Base-by-base conservation (phyloP, 2,329 filamentous ascomycete species). In the Chrysosporium keratinophilum region DNA sequence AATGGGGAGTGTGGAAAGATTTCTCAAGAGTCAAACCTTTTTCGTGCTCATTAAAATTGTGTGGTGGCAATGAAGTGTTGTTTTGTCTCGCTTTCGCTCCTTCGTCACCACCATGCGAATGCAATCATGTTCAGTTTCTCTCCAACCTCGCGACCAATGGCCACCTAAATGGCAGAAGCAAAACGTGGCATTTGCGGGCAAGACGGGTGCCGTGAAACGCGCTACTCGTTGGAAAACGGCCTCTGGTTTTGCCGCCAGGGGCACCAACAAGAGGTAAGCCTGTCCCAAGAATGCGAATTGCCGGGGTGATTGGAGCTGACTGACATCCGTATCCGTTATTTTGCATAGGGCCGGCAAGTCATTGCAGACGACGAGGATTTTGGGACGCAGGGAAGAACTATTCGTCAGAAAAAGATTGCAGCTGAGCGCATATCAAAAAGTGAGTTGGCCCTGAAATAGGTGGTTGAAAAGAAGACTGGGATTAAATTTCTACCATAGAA, bases 231-330 rank as follows among this genome's bases (percentile, higher is more conserved):
- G 33, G 82, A 89, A 60, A 85, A 86, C 68, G 87, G 88, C 2
- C 78, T 84, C 55, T 81, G 83, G 58, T 94, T 87, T 67, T 95
- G 88, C 69, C 77, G 84, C 58, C 83, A 87, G 60, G 88, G 88
- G 33, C 88, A 94, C 72, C 81, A 84, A 60, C 83, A 90, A 61
- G 82, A 88, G 71, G 85, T 87, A 71, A 57, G 68, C 3, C 31
- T 19, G 41, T 45, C 19, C 35, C 14, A 23, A 41, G 17, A 15
- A 35, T 15, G 28, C 17, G 17, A 51, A 34, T 43, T 34, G 19
- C 55, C 50, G 20, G 44, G 34, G 12, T 28, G 11, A 11, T 12
- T 14, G 28, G 34, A 7, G 7, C 17, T 35, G 49, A 28, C 49
- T 35, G 63, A 62, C 60, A 60, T 40, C 64, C 66, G 56, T 64